These are phyloP conservation scores for Alliaria petiolata DNA, from an alignment of 345 rosid species.

Conservation along the genomic window DNA sequence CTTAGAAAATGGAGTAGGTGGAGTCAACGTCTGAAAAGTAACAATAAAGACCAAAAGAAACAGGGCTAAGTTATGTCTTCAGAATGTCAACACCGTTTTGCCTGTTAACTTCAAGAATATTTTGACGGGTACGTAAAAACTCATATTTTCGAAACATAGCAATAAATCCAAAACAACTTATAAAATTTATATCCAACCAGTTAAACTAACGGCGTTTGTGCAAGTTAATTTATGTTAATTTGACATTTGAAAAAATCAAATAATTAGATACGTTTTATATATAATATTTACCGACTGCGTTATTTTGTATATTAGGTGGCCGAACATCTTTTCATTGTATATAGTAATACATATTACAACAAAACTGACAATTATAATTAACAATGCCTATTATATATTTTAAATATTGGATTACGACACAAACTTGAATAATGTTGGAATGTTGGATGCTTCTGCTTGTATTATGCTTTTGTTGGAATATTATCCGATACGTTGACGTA, in stretches of 20 bases:
- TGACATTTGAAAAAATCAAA: not conserved
- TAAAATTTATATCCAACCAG: not conserved
- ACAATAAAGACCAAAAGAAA: slow-evolving; percentile 21
- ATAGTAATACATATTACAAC: not conserved
- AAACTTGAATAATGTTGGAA: slow-evolving; percentile 25
- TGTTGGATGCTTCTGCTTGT: slow-evolving; percentile 39
- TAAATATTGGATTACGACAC: slow-evolving; percentile 25
- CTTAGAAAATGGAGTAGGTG: slow-evolving; percentile 14
- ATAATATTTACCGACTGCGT: not conserved
- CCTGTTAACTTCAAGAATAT: slow-evolving; percentile 7
- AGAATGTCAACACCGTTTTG: slow-evolving; percentile 18
- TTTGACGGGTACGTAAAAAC: slow-evolving; percentile 11
- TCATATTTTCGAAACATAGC: not conserved
- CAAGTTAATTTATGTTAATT: not conserved
- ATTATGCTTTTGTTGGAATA: slow-evolving; percentile 34
- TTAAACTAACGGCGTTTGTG: not conserved
- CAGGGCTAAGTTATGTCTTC: slow-evolving; percentile 12
- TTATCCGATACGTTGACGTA: slow-evolving; percentile 33
- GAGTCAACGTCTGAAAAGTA: slow-evolving; percentile 20
- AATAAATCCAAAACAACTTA: not conserved
- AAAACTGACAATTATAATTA: not conserved
- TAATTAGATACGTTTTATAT: not conserved
- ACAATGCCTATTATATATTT: not conserved
- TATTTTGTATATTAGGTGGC: slow-evolving; percentile 29
- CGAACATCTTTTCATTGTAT: slow-evolving; percentile 13